Evolutionary conservation across 768 basidiomycete species (phyloP).

Genomic region (Boletus sp.): DNA sequence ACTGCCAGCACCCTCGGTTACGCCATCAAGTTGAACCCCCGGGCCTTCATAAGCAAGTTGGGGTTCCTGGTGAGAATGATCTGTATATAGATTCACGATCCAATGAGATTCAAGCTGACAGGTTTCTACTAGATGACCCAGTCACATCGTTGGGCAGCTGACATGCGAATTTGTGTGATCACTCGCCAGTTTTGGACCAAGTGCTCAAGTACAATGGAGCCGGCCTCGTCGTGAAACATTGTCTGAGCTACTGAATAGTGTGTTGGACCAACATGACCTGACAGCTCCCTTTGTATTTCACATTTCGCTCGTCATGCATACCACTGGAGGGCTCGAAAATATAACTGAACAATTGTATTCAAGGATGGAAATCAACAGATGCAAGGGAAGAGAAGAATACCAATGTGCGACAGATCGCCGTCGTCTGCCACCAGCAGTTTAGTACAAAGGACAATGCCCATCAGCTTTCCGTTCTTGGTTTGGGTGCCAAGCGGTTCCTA

Average conservation of each 20-base stretch:
- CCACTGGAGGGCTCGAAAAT: neutral
- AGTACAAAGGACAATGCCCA: conserved; percentile 17
- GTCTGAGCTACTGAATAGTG: neutral
- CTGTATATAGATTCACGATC: neutral
- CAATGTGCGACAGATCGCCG: neutral
- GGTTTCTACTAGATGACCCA: neutral
- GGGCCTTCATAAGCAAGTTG: neutral
- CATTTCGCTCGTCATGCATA: neutral
- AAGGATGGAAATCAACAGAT: neutral
- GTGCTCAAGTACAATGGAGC: neutral
- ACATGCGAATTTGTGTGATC: neutral
- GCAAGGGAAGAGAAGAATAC: neutral
- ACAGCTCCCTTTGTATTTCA: neutral
- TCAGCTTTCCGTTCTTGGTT: conserved; percentile 66
- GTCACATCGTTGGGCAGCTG: neutral
- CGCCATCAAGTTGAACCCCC: conserved; percentile 6
- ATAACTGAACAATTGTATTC: neutral
- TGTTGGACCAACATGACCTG: neutral
- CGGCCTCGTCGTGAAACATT: neutral
- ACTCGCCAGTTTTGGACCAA: neutral
- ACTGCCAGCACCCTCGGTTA: conserved; percentile 38
- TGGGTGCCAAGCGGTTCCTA: conserved; percentile 41
- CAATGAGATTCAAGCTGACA: neutral
- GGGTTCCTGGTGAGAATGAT: neutral
- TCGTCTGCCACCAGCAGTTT: neutral